Evolutionary conservation across 2,329 filamentous ascomycete species (phyloP).

Genomic region (Aspergillus intermedius): DNA sequence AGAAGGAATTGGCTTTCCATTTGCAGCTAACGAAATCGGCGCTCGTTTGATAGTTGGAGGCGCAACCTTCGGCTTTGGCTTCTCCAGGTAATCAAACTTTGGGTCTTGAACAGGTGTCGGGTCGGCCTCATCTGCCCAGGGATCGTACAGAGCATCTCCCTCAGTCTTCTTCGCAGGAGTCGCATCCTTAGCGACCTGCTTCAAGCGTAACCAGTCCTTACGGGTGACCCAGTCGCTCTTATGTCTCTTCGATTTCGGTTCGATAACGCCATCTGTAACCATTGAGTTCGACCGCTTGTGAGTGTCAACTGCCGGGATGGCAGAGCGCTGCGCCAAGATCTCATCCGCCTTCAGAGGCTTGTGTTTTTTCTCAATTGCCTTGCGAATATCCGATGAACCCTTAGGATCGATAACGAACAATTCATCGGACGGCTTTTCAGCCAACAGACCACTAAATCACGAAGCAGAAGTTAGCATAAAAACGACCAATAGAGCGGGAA

Average conservation of each 20-base stretch:
- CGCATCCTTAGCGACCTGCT: conserved; percentile 67
- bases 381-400: conserved; percentile 62
- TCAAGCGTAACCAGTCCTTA: conserved; percentile 74
- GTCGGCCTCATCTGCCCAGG: conserved; percentile 60
- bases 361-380: conserved; percentile 58
- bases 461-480: conserved; percentile 4
- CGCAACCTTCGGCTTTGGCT: conserved; percentile 59
- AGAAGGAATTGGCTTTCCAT: conserved; percentile 70
- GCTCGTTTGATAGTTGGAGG: conserved; percentile 69
- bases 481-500: neutral
- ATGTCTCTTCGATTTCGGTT: conserved; percentile 62
- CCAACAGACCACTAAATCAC: conserved; percentile 65
- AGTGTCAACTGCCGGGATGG: conserved; percentile 68
- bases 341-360: conserved; percentile 86
- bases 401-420: conserved; percentile 77
- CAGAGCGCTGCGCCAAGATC: conserved; percentile 79
- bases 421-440: conserved; percentile 73
- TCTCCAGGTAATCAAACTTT: conserved; percentile 60
- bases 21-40: conserved; percentile 75
- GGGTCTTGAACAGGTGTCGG: conserved; percentile 42
- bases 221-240: conserved; percentile 74
- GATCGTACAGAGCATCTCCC: conserved; percentile 60
- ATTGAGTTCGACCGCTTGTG: conserved; percentile 69
- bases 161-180: conserved; percentile 47
- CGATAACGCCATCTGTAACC: conserved; percentile 65